Evolutionary conservation across 352 stramenopile genomes (phyloP).

Genomic region (Saprolegnia diclina): DNA sequence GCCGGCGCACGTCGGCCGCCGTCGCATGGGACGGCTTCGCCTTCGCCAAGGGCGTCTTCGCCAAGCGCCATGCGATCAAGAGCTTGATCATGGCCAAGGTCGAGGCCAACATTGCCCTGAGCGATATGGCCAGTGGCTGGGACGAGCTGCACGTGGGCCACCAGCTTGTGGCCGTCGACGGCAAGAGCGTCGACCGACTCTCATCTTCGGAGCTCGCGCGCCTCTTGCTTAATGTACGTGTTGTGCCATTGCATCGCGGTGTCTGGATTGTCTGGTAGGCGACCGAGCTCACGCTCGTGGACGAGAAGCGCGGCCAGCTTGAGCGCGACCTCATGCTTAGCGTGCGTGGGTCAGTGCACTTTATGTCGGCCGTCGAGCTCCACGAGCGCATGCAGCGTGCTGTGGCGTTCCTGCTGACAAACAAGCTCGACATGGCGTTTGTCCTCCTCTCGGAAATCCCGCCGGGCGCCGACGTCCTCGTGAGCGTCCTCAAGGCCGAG

Average conservation of each 20-base stretch:
- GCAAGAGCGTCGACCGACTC: not conserved
- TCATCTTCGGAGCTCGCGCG: not conserved
- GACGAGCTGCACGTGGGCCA: conserved; percentile 6
- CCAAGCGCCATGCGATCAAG: conserved; percentile 11
- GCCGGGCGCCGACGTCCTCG: not conserved
- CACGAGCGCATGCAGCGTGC: not conserved
- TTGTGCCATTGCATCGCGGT: no score
- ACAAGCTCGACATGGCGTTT: conserved; percentile 7
- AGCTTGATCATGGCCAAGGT: not conserved
- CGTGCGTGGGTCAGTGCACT: not conserved
- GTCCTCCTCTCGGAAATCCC: not conserved
- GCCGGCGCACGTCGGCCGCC: not conserved
- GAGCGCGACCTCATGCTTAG: not conserved
- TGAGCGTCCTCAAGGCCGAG: conserved; percentile 14
- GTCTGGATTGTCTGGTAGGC: not conserved
- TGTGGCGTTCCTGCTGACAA: not conserved
- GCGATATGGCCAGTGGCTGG: not conserved
- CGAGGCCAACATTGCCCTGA: not conserved
- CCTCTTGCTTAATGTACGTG: not conserved
- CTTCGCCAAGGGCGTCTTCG: conserved; percentile 7
- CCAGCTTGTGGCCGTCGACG: conserved; percentile 16
- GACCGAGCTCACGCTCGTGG: not conserved
- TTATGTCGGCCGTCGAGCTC: not conserved
- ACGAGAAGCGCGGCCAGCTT: not conserved
- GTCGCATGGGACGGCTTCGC: not conserved